Evolutionary conservation across 257 asterid genomes (phyloP).

Genomic region (Jacaranda mimosifolia): DNA sequence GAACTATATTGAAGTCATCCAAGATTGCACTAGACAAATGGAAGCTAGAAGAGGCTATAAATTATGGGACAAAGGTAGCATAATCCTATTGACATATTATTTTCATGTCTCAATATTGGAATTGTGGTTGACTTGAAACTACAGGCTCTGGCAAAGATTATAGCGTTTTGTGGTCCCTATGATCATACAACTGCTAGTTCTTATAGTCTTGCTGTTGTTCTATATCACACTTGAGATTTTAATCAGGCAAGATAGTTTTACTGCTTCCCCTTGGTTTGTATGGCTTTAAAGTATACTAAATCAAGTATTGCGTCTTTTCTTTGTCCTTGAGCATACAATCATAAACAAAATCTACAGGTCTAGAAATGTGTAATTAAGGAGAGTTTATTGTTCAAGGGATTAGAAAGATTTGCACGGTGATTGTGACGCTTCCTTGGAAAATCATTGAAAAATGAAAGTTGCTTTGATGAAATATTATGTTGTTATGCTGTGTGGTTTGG

Average conservation of each 20-base stretch:
- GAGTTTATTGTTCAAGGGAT: constrained; percentile 2
- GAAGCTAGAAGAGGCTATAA: constrained; percentile 95
- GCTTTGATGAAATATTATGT: neutral
- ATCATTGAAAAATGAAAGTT: constrained; percentile 6
- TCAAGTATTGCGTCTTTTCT: neutral
- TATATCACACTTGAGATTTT: constrained; percentile 98
- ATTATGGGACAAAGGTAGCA: constrained; percentile 87
- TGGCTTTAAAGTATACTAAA: neutral
- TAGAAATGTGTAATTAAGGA: neutral
- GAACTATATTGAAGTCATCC: constrained; percentile 89
- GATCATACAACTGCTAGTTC: constrained; percentile 97
- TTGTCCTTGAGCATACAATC: constrained; percentile 1
- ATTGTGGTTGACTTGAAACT: constrained; percentile 40
- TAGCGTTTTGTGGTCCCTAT: constrained; percentile 97
- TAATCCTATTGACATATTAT: neutral
- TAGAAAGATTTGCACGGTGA: neutral
- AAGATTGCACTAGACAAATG: constrained; percentile 98
- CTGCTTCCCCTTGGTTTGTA: constrained; percentile 13
- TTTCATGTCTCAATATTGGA: constrained; percentile 35
- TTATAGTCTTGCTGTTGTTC: constrained; percentile 97
- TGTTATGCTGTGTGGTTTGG: constrained; percentile 4
- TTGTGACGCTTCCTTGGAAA: neutral
- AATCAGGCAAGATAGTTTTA: constrained; percentile 68
- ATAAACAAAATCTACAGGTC: neutral
- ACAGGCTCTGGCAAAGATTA: constrained; percentile 96